Conservation (phyloP, 2,329 filamentous ascomycete species). For the Chaetomium strumarium region DNA sequence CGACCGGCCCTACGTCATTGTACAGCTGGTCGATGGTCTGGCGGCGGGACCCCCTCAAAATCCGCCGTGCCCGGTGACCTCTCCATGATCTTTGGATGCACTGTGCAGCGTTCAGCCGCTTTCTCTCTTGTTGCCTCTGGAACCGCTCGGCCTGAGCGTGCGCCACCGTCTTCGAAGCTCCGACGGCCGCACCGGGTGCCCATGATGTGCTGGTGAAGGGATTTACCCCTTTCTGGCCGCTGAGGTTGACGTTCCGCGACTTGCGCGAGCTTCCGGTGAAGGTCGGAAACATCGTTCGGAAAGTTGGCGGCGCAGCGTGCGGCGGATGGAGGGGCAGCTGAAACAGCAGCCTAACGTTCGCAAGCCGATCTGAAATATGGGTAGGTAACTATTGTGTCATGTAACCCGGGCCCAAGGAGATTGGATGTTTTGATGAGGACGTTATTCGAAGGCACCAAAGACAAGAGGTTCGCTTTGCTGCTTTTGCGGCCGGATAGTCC, state of each 20-base stretch:
- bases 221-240: constrained; percentile 68
- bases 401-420: too few species aligned
- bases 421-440: too few species aligned
- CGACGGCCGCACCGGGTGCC: constrained; percentile 51
- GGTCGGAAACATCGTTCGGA: constrained; percentile 69
- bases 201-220: constrained; percentile 65
- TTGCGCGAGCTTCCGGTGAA: constrained; percentile 86
- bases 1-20: constrained; percentile 30
- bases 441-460: too few species aligned
- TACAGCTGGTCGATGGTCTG: constrained; percentile 58
- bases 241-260: constrained; percentile 88
- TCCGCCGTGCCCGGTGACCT: constrained; percentile 60
- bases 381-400: too few species aligned
- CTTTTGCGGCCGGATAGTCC: not conserved
- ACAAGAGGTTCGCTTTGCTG: not conserved
- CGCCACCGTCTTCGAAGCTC: constrained; percentile 70
- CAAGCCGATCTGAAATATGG: not conserved
- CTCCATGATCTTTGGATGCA: constrained; percentile 78
- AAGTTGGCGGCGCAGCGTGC: not conserved
- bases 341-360: not conserved
- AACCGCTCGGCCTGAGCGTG: constrained; percentile 82
- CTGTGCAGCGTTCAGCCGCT: constrained; percentile 66
- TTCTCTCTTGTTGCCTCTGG: constrained; percentile 73
- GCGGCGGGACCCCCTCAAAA: constrained; percentile 53
- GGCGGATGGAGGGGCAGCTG: not conserved